Conservation (phyloP, 2,329 filamentous ascomycete species). For the Clarireedia hainanense region DNA sequence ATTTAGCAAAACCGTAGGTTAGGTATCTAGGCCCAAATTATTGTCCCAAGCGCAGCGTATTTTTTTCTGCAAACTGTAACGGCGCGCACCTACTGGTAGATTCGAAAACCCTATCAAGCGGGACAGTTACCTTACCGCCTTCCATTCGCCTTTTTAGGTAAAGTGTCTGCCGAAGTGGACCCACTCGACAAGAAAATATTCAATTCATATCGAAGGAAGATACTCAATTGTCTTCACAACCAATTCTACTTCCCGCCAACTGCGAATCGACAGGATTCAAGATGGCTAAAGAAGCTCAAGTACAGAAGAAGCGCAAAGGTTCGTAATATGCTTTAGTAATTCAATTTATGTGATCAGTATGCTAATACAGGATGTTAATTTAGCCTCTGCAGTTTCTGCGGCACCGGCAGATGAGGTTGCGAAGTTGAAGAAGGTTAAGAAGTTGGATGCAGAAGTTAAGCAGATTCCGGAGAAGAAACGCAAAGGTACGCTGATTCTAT, state of each 20-base stretch:
- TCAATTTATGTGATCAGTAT: background rate
- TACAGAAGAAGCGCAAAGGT: conserved; percentile 43
- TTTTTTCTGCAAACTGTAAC: too few relatives aligned
- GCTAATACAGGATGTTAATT: background rate
- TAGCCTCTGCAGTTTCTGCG: conserved; percentile 26
- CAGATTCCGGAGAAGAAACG: conserved; percentile 27
- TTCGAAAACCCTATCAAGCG: too few relatives aligned
- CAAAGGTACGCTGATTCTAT: conserved; percentile 22
- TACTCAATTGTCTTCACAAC: background rate
- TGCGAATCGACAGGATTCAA: background rate
- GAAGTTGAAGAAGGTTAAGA: conserved; percentile 34
- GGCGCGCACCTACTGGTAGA: too few relatives aligned
- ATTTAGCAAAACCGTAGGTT: too few relatives aligned
- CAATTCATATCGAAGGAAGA: background rate
- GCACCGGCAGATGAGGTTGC: conserved; percentile 29
- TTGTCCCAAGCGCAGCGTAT: too few relatives aligned
- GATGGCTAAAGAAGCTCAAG: background rate
- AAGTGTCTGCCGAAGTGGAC: background rate
- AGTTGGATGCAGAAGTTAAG: conserved; percentile 21
- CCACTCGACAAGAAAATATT: background rate
- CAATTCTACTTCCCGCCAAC: background rate
- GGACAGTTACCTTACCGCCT: background rate
- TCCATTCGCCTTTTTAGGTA: background rate
- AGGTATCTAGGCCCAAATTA: too few relatives aligned
- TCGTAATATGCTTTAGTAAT: conserved; percentile 4